Evolutionary conservation across 805 yeast genomes (phyloP).

Genomic region (Kluyveromyces starmeri): DNA sequence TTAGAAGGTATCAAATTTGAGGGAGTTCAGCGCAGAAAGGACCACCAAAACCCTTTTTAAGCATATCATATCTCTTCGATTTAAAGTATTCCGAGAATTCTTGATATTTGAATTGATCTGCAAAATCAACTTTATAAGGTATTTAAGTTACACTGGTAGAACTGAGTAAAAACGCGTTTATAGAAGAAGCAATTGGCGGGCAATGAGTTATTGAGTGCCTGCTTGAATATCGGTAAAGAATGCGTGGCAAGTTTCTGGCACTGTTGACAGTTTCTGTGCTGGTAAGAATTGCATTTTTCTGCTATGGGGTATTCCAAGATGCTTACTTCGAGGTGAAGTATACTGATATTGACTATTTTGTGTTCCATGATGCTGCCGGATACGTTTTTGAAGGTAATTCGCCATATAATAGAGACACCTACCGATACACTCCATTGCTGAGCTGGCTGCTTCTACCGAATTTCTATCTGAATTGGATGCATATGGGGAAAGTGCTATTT

Average conservation of each 20-base stretch:
- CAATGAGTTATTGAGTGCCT: no score
- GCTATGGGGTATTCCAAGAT: slow-evolving; percentile 85
- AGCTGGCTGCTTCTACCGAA: slow-evolving; percentile 80
- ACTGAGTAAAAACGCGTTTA: no score
- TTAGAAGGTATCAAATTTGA: no score
- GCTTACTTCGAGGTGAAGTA: slow-evolving; percentile 66
- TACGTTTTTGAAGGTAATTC: slow-evolving; percentile 52
- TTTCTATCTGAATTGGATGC: slow-evolving; percentile 36
- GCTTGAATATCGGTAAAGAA: not conserved
- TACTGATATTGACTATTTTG: slow-evolving; percentile 91
- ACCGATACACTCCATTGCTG: slow-evolving; percentile 84
- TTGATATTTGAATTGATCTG: no score
- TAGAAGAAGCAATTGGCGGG: no score
- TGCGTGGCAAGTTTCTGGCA: not conserved
- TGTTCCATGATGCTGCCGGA: slow-evolving; percentile 84
- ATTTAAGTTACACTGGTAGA: no score
- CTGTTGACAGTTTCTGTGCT: slow-evolving; percentile 17
- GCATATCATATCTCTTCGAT: no score
- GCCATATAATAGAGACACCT: slow-evolving; percentile 82
- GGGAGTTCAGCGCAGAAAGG: no score
- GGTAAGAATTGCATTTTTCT: slow-evolving; percentile 54
- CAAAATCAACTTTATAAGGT: no score
- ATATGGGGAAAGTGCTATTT: slow-evolving; percentile 76
- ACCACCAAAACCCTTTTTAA: no score
- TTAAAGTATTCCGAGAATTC: no score